Evolutionary conservation across 2,329 filamentous ascomycete genomes (phyloP).

Genomic region (Fusarium sp.): DNA sequence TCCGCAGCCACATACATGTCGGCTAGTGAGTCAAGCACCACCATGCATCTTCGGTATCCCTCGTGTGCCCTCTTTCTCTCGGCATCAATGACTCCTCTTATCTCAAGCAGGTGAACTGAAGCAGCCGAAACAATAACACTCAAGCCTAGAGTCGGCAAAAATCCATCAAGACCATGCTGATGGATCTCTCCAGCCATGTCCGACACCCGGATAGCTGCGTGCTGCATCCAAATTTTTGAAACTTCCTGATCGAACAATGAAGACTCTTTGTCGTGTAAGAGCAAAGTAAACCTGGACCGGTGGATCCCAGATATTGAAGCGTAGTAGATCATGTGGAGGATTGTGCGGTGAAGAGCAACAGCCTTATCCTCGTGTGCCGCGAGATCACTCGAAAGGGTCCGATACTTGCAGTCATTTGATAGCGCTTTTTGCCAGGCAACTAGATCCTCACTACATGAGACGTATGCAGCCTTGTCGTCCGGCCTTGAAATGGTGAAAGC

Average conservation of each 20-base stretch:
- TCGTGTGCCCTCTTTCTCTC: slow-evolving; percentile 1
- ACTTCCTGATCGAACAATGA: slow-evolving; percentile 80
- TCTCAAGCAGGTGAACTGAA: slow-evolving; percentile 82
- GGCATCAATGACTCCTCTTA: slow-evolving; percentile 5
- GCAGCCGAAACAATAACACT: slow-evolving; percentile 90
- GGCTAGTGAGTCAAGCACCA: slow-evolving; percentile 8
- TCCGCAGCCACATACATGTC: slow-evolving; percentile 22
- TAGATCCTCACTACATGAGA: slow-evolving; percentile 75
- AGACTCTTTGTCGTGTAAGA: slow-evolving; percentile 60
- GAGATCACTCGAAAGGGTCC: slow-evolving; percentile 55
- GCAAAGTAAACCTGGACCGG: slow-evolving; percentile 83
- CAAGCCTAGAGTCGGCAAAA: slow-evolving; percentile 86
- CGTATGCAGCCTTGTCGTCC: slow-evolving; percentile 7
- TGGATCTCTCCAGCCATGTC: slow-evolving; percentile 82
- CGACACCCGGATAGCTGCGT: slow-evolving; percentile 86
- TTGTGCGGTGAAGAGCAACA: slow-evolving; percentile 76
- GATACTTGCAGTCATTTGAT: slow-evolving; percentile 76
- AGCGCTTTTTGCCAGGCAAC: slow-evolving; percentile 78
- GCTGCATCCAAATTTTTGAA: slow-evolving; percentile 84
- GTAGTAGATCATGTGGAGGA: slow-evolving; percentile 94
- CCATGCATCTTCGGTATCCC: slow-evolving; percentile 13
- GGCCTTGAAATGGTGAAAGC: background rate
- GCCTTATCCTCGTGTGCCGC: slow-evolving; percentile 53
- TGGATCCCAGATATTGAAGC: slow-evolving; percentile 90
- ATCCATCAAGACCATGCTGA: slow-evolving; percentile 76